Base-by-base conservation (phyloP, 768 basidiomycete species). In the Hysterangium stoloniferum region DNA sequence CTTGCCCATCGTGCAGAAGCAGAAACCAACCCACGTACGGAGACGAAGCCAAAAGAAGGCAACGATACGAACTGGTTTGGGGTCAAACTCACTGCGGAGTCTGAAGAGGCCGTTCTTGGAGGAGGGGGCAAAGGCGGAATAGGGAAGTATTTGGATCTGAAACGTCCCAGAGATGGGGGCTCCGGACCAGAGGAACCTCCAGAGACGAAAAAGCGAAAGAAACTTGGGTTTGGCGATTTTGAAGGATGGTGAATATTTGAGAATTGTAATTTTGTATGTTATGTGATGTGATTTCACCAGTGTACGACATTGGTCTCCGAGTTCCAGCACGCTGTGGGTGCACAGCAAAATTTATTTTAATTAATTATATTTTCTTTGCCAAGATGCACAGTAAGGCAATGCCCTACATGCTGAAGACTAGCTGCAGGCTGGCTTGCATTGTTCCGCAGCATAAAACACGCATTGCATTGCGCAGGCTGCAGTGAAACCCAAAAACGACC, bases 151-250 rank as follows among this genome's bases (percentile, higher is more conserved):
- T 67, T 92, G 41, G 75, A 72, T 53, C 59, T 74, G 32, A 83
- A 82, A 60, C 66, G 78, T 45, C 67, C 72, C 6, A 59, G 66
- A 28, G 65, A 64, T 17, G 52, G 29, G 20, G n/a, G 22, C 20
- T 12, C 36, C 22, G n/a, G n/a, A n/a, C n/a, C n/a, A n/a, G 56
- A 68, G 59, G 52, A 55, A 58, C 48, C 51, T 15, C 40, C 58
- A 1, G 78, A 84, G 31, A 66, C 67, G 48, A 85, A 83, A 64
- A 95, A 93, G 74, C 86, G 85, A 67, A 78, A 86, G 58, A 83
- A 78, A 56, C 63, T 83, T 33, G 94, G 93, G 1, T 97, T 98
- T 66, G 93, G 94, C n/a, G 74, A 92, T 62, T 94, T 94, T 52
- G 81, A 83, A 22, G 79, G 77, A 29, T 93, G 89, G 88, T 93